These are phyloP conservation scores for Chlorella sp. DNA, from an alignment of 139 green algal species.

Conservation along the genomic window DNA sequence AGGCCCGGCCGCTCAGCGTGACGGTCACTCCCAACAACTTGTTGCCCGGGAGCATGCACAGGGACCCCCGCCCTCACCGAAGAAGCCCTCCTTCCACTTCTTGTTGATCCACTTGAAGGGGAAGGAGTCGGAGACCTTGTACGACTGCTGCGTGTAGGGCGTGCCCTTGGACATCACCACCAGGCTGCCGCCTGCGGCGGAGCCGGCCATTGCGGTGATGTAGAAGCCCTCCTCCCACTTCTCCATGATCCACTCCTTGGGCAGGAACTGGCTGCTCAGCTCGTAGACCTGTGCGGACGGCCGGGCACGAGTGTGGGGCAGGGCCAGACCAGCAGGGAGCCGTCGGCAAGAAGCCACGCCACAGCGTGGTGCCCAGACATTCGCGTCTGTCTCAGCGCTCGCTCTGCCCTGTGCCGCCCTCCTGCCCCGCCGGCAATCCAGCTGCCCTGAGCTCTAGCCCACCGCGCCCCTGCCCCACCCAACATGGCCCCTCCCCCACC, in stretches of 20 bases:
- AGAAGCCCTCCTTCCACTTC: conserved; percentile 99
- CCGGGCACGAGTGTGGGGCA: neutral
- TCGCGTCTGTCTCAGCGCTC: neutral
- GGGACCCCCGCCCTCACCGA: too few species aligned
- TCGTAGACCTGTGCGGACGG: conserved; percentile 69
- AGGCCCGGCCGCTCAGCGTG: too few species aligned
- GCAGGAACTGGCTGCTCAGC: conserved; percentile 90
- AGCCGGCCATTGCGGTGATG: conserved; percentile 97
- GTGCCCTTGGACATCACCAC: conserved; percentile 98
- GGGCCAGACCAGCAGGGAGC: neutral
- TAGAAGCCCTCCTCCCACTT: conserved; percentile 99
- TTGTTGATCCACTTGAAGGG: conserved; percentile 99
- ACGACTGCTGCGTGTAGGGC: conserved; percentile 98
- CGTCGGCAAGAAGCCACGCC: neutral
- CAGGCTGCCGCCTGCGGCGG: conserved; percentile 69
- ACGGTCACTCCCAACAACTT: neutral
- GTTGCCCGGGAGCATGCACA: neutral
- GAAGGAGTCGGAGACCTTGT: conserved; percentile 99
- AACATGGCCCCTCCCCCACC: conserved; percentile 45
- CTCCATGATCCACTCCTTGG: conserved; percentile 99
- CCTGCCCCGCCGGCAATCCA: neutral
- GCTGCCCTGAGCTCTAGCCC: neutral
- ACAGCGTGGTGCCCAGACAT: neutral
- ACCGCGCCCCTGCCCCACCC: neutral
- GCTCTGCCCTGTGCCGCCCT: neutral